Conservation (phyloP, 2,329 filamentous ascomycete genomes). For the Helminthosporium solani region DNA sequence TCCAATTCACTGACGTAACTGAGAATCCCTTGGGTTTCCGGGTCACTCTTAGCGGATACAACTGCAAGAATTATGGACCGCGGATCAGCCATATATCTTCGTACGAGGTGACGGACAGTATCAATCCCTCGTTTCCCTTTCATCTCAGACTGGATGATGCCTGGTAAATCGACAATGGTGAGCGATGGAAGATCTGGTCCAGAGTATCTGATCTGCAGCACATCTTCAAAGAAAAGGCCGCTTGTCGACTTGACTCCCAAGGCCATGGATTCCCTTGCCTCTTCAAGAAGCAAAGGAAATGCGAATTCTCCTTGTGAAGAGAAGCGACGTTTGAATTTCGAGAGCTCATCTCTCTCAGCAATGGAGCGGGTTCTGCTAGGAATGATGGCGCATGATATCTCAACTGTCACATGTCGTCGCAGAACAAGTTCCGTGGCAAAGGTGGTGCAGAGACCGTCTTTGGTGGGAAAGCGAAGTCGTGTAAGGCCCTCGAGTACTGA, state of each 20-base stretch:
- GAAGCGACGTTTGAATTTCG: conserved; percentile 20
- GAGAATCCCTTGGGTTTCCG: conserved; percentile 43
- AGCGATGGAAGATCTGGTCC: conserved; percentile 45
- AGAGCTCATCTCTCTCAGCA: conserved; percentile 14
- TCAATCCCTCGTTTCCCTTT: conserved; percentile 47
- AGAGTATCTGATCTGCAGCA: conserved; percentile 30
- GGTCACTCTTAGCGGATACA: conserved; percentile 45
- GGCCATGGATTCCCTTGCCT: conserved; percentile 54
- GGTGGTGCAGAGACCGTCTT: conserved; percentile 57
- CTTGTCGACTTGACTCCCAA: conserved; percentile 2
- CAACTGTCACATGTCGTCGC: conserved; percentile 41
- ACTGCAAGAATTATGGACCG: conserved; percentile 52
- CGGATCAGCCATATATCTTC: conserved; percentile 44
- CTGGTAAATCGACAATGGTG: conserved; percentile 59
- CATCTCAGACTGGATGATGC: conserved; percentile 55
- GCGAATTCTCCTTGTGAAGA: conserved; percentile 31
- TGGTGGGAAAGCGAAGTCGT: conserved; percentile 58
- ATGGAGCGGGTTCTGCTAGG: conserved; percentile 17
- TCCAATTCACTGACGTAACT: conserved; percentile 11
- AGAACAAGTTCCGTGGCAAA: conserved; percentile 64
- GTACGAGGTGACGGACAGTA: conserved; percentile 49
- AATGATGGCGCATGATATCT: conserved; percentile 49
- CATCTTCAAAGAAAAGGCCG: conserved; percentile 23
- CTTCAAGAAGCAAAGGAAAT: conserved; percentile 49
- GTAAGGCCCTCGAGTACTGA: conserved; percentile 44